These are phyloP conservation scores for Peronosclerospora sorghi DNA, from an alignment of 352 stramenopile species.

Conservation along the genomic window DNA sequence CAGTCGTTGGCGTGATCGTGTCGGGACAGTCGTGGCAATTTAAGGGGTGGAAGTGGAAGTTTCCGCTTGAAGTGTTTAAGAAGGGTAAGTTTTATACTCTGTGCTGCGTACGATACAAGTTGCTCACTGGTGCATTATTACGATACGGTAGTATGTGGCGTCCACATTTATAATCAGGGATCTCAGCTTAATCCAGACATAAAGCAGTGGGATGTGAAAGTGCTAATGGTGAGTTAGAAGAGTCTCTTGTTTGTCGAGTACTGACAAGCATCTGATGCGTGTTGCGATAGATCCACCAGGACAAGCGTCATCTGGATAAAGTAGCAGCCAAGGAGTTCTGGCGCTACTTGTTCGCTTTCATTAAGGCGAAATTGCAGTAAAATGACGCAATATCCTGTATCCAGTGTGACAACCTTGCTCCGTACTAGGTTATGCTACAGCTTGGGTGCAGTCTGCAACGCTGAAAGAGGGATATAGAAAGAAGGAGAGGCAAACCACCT, in stretches of 20 bases:
- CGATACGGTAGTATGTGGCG: slow-evolving; percentile 47
- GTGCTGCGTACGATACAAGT: neutral
- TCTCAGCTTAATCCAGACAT: slow-evolving; percentile 70
- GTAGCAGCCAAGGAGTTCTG: slow-evolving; percentile 85
- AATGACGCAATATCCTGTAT: neutral
- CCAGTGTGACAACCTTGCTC: slow-evolving; percentile 9
- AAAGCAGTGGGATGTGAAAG: slow-evolving; percentile 86
- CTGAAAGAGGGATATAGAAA: too few species aligned
- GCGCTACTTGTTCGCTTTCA: slow-evolving; percentile 82
- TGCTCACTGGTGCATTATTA: too few species aligned
- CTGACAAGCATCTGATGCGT: too few species aligned
- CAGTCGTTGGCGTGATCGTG: slow-evolving; percentile 83
- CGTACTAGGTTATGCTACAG: too few species aligned
- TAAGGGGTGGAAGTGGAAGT: slow-evolving; percentile 89
- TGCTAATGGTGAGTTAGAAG: slow-evolving; percentile 57
- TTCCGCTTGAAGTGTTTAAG: slow-evolving; percentile 87
- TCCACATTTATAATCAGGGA: slow-evolving; percentile 80
- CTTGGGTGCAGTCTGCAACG: too few species aligned
- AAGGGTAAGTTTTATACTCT: slow-evolving; percentile 36
- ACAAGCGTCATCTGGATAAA: slow-evolving; percentile 88
- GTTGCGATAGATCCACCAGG: slow-evolving; percentile 61
- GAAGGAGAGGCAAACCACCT: too few species aligned
- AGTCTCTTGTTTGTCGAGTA: neutral
- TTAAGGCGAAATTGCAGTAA: slow-evolving; percentile 77
- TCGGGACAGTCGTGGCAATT: slow-evolving; percentile 88